Percentiles rank a stretch among this genome's conserved stretches.
phyloP scores from a whole-genome alignment of 257 asterid species.

The Ilex aquifolium region DNA sequence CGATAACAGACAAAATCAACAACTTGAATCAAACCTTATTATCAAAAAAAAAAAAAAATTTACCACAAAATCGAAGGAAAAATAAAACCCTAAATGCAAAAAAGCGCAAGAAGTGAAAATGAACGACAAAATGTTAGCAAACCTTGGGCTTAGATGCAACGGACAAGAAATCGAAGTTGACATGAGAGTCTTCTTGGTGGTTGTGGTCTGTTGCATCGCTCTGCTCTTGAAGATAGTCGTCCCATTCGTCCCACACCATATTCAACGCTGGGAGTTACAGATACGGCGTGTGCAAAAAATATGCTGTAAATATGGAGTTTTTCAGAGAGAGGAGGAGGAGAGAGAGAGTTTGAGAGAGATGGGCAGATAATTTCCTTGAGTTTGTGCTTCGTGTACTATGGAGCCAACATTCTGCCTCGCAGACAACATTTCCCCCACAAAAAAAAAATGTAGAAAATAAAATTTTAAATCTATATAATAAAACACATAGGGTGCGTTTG shows the following conservation, averaged over 20 bases:
- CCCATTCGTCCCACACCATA: constrained; percentile 83
- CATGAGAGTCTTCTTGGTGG: constrained; percentile 31
- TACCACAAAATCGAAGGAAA: not conserved
- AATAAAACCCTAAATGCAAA: not conserved
- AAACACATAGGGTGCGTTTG: no score
- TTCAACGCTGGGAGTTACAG: not conserved
- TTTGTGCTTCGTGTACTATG: no score
- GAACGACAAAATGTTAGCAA: no score
- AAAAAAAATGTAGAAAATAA: no score
- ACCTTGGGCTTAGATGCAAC: constrained; percentile 73
- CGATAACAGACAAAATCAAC: not conserved
- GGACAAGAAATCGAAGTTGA: constrained; percentile 61
- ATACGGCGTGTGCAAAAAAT: no score
- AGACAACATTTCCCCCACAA: no score
- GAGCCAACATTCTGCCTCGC: no score
- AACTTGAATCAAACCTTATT: not conserved
- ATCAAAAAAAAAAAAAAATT: not conserved
- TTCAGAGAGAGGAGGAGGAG: no score
- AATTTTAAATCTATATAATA: no score
- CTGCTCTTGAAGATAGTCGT: constrained; percentile 25
- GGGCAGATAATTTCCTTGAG: no score
- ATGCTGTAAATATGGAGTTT: no score
- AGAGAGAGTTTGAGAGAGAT: no score
- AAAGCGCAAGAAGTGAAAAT: not conserved
- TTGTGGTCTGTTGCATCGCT: constrained; percentile 21